Evolutionary conservation across 371 early-diverging fungal genomes (phyloP).

Genomic region (Haplosporangium sp.): DNA sequence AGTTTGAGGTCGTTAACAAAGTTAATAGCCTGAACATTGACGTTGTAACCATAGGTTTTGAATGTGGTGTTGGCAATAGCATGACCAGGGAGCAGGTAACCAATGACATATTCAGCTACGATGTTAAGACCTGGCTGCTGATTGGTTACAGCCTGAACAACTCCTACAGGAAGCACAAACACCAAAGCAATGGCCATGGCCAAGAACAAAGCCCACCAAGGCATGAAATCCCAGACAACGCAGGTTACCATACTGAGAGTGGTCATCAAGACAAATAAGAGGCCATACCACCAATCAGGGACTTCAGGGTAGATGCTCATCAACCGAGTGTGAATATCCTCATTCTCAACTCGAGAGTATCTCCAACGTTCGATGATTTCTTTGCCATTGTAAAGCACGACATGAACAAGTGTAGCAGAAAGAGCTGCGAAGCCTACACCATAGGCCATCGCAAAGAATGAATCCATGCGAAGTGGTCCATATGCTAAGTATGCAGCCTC

Average conservation of each 20-base stretch:
- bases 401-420: constrained; percentile 62
- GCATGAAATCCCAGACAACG: constrained; percentile 60
- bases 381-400: constrained; percentile 60
- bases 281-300: constrained; percentile 67
- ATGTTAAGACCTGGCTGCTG: constrained; percentile 64
- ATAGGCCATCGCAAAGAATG: constrained; percentile 69
- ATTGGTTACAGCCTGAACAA: constrained; percentile 68
- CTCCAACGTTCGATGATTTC: constrained; percentile 54
- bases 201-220: constrained; percentile 64
- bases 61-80: constrained; percentile 70
- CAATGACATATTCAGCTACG: constrained; percentile 66
- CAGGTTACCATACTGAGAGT: constrained; percentile 58
- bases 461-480: constrained; percentile 70
- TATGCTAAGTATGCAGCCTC: constrained; percentile 57
- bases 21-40: constrained; percentile 67
- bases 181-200: constrained; percentile 63
- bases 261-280: constrained; percentile 57
- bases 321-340: constrained; percentile 71
- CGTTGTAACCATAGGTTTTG: constrained; percentile 61
- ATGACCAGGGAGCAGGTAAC: constrained; percentile 66
- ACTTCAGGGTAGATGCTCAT: constrained; percentile 79
- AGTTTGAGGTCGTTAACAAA: constrained; percentile 75
- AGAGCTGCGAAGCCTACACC: constrained; percentile 64
- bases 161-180: constrained; percentile 71
- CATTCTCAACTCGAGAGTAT: constrained; percentile 41